These are phyloP conservation scores for Myriosclerotinia curreyana DNA, from an alignment of 2,329 filamentous ascomycete species.

Conservation along the genomic window DNA sequence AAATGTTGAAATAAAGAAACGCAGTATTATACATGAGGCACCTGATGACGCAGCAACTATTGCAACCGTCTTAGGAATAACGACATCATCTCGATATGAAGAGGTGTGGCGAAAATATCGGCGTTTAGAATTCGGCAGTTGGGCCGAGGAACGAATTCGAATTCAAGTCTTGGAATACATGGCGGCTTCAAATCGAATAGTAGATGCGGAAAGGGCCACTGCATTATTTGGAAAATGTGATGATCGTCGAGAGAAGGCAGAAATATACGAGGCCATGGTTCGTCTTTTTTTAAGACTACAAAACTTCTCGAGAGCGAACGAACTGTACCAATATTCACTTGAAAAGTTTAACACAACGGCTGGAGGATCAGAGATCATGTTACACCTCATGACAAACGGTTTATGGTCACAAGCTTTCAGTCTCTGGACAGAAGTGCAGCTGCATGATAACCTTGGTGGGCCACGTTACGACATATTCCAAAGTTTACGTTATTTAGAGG, in stretches of 20 bases:
- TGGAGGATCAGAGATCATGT: conserved; percentile 32
- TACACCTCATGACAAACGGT: conserved; percentile 29
- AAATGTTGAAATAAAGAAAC: background rate
- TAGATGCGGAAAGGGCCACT: conserved; percentile 45
- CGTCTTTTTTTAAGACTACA: conserved; percentile 45
- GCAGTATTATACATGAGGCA: background rate
- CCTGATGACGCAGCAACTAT: conserved; percentile 16
- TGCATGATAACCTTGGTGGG: conserved; percentile 12
- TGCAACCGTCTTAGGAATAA: conserved; percentile 25
- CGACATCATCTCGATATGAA: conserved; percentile 36
- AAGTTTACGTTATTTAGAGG: conserved; percentile 6
- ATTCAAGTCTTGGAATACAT: conserved; percentile 41
- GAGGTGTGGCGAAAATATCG: conserved; percentile 45
- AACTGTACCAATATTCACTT: conserved; percentile 29
- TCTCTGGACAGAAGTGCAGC: conserved; percentile 29
- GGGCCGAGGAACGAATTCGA: conserved; percentile 29
- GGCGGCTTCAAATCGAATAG: conserved; percentile 40
- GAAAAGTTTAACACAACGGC: conserved; percentile 26
- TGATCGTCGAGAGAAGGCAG: conserved; percentile 40
- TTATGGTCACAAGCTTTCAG: conserved; percentile 32
- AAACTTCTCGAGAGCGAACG: conserved; percentile 40
- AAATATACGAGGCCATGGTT: conserved; percentile 47
- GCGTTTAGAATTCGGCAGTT: conserved; percentile 23
- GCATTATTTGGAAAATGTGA: conserved; percentile 44
- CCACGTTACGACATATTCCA: conserved; percentile 25